Evolutionary conservation across 805 yeast genomes (phyloP), one percentile per base, ranked within the genome.

Genomic region (Naumovozyma dairenensis): DNA sequence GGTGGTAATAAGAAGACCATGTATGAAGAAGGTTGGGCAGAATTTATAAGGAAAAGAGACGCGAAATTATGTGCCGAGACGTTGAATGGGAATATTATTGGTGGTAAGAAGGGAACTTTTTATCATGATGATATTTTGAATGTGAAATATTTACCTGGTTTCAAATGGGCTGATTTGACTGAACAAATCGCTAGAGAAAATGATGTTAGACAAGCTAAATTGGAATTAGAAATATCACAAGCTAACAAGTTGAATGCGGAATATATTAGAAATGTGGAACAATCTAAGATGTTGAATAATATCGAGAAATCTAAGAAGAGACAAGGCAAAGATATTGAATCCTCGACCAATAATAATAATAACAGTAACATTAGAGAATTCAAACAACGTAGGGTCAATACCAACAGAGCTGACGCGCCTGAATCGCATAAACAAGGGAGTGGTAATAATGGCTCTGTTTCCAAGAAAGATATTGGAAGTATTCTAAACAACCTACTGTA

Each of bases 1-100:
- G 97, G 97, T 10, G 97, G 98, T 16, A 92, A 89, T 57, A 86
- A 85, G 57, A 87, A 87, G 59, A 70, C 71, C 52, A 80, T 72
- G 61, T 92, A 73, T 52, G 83, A 80, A 19, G 98, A 89, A 64
- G 98, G 98, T 10, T 92, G 98, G 98, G 92, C 82, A 6, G 98
- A 92, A 60, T 92, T 83, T 57, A 62, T 70, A 17, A 73, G 74
- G 49, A 92, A 92, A 53, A 72, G 71, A 46, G 83, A 85, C 48
- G 98, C 97, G 1, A 89, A 89, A 53, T 57, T 85, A 22, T 86
- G 94, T 39, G 94, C 92, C 2, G 66, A 66, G 7, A 80, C 96
- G 0, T 61, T 92, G 50, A 92, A 92, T 52, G 95, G 94, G 8
- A 83, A 85, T 51, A 82, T 69, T 7, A 62, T 92, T 21, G 98